Evolutionary conservation across 2,329 filamentous ascomycete species (phyloP).

Genomic region (Graphilbum sp.): DNA sequence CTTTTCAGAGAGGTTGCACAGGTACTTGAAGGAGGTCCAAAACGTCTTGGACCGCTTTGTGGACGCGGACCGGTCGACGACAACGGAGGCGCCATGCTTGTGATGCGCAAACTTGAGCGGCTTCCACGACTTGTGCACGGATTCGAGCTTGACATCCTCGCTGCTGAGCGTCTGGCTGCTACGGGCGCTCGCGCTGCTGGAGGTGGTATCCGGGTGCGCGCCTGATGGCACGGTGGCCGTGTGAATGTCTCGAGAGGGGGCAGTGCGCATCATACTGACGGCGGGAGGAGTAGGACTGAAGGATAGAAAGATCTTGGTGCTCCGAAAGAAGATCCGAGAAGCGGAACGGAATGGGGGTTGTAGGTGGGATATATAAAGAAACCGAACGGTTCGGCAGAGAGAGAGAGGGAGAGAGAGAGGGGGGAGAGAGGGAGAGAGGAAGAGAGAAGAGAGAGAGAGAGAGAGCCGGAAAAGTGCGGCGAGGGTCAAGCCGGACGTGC

Average conservation of each 20-base stretch:
- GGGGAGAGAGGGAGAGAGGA: background rate
- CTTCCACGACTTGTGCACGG: conserved; percentile 6
- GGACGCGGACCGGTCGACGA: conserved; percentile 26
- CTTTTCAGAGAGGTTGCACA: conserved; percentile 29
- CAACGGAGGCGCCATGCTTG: conserved; percentile 5
- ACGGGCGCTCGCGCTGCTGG: conserved; percentile 13
- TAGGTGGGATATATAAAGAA: background rate
- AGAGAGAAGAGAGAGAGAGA: background rate
- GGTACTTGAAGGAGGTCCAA: conserved; percentile 30
- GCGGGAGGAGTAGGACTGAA: background rate
- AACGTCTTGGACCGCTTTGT: conserved; percentile 33
- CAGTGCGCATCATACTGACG: conserved; percentile 1
- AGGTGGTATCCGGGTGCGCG: background rate
- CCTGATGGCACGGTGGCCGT: background rate
- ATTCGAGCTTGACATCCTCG: conserved; percentile 12
- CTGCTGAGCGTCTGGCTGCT: conserved; percentile 18
- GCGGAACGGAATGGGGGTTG: background rate
- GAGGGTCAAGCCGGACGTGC: too few species aligned
- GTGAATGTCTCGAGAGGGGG: background rate
- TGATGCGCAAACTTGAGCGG: conserved; percentile 1
- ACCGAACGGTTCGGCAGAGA: too few species aligned
- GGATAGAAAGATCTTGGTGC: background rate
- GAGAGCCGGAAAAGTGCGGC: background rate
- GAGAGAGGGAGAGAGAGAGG: background rate
- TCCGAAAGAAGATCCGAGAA: background rate